phyloP scores from a whole-genome alignment of 2,329 filamentous ascomycete species.

The Aspergillus sp. region DNA sequence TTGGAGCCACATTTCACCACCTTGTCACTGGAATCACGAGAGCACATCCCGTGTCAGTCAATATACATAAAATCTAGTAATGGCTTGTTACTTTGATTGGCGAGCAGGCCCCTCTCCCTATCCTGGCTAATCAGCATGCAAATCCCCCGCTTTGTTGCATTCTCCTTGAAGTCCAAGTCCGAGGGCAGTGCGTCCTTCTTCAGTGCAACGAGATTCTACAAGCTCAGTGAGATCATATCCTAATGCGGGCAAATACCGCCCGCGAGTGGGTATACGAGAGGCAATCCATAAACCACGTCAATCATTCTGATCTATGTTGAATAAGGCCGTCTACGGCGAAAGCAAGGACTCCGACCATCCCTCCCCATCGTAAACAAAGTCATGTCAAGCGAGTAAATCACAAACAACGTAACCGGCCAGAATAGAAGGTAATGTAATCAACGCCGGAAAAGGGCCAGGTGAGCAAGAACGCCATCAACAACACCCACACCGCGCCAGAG shows the following conservation, averaged over 20 bases:
- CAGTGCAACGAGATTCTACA: not conserved
- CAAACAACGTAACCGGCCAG: not conserved
- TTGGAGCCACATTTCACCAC: too few species aligned
- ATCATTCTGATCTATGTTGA: conserved; percentile 3
- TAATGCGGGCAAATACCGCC: too few species aligned
- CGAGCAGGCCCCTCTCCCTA: too few species aligned
- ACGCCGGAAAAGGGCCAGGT: not conserved
- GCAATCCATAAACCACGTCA: not conserved
- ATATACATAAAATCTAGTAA: too few species aligned
- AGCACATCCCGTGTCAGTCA: too few species aligned
- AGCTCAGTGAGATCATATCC: not conserved
- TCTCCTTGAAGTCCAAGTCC: too few species aligned
- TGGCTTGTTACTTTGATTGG: too few species aligned
- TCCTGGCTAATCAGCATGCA: too few species aligned
- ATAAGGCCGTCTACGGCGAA: not conserved
- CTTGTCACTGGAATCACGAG: too few species aligned
- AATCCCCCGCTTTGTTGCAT: too few species aligned
- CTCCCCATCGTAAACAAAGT: not conserved
- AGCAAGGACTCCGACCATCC: not conserved
- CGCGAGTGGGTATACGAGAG: not conserved
- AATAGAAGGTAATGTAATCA: not conserved
- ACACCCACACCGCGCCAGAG: not conserved
- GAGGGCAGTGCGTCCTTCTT: too few species aligned
- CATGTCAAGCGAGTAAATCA: not conserved
- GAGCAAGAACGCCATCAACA: conserved; percentile 4